Conservation (phyloP, 345 rosid species). For the Sapria himalayana region DNA sequence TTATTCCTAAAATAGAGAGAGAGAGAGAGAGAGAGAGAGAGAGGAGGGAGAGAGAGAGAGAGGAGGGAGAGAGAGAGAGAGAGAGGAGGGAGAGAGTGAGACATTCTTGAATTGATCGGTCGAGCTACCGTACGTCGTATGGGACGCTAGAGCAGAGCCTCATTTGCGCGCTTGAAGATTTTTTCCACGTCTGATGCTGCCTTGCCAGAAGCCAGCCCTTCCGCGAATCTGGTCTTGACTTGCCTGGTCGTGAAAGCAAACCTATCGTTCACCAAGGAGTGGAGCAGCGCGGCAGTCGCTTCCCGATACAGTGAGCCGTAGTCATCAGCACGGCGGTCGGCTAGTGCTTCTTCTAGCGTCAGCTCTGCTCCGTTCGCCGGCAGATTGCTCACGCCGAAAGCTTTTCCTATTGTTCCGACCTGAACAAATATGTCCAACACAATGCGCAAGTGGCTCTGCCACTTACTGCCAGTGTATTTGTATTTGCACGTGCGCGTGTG, state of each 20-base stretch:
- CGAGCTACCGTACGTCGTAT: too few relatives aligned
- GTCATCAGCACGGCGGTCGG: constrained; percentile 46
- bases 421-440: too few relatives aligned
- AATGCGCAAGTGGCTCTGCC: too few relatives aligned
- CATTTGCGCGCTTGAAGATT: constrained; percentile 77
- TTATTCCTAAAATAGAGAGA: too few relatives aligned
- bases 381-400: constrained; percentile 27
- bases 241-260: constrained; percentile 60
- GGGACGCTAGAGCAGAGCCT: constrained; percentile 59
- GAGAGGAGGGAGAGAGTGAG: too few relatives aligned
- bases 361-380: constrained; percentile 42
- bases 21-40: too few relatives aligned
- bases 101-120: too few relatives aligned
- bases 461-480: too few relatives aligned
- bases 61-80: too few relatives aligned
- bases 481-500: too few relatives aligned
- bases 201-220: constrained; percentile 35
- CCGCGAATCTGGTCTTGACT: constrained; percentile 44
- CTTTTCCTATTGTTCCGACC: constrained; percentile 53
- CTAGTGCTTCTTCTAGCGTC: constrained; percentile 70
- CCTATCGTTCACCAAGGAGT: constrained; percentile 49
- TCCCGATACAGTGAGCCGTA: constrained; percentile 63
- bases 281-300: constrained; percentile 82
- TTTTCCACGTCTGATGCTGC: constrained; percentile 69
- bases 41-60: too few relatives aligned